Base-by-base conservation (phyloP, 306 rosid genomes). In the Pyrus communis region DNA sequence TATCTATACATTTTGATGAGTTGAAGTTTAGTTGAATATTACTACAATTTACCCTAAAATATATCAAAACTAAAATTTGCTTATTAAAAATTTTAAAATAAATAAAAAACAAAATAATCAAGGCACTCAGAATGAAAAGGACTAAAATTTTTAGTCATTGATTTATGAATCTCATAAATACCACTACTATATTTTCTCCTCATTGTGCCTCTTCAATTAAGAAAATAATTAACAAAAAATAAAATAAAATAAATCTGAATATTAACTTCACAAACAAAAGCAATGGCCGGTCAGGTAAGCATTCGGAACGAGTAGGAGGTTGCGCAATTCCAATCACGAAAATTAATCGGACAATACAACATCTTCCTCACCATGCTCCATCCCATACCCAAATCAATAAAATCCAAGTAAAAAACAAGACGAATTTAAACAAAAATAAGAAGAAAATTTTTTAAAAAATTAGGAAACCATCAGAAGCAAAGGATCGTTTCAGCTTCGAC, bases 291-390 rank as follows among this genome's bases (percentile, higher is more conserved):
- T 67, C 67, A 76, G 33, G 72, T 71, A 80, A 72, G 70, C 80
- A 71, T 80, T 83, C 82, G 80, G 87, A 76, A 80, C 73, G 87
- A 83, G 86, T 83, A 83, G 84, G 84, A 67, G 84, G 84, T 72
- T 40, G 28, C 18, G 10, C 70, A 25, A 52, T 59, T 80, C 79
- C 86, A 22, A 33, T 83, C 86, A 76, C 69, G 65, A 61, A 25
- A 25, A 40, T 51, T 76, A 70, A 77, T 83, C 86, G 84, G 80
- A 79, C 45, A 23, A 9, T 62, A 61, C 33, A 69, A 38, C 11
- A 31, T 72, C 74, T 59, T 83, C 86, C 66, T 80, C 84, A 72
- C 66, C 31, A 68, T 67, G 82, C 81, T 51, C 25, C 51, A n/a
- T 4, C 63, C 15, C 63, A 58, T 11, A n/a, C 63, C 21, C 58